Base-by-base conservation (phyloP, 805 yeast genomes). In the Sugiyamaella qingdaonensis region DNA sequence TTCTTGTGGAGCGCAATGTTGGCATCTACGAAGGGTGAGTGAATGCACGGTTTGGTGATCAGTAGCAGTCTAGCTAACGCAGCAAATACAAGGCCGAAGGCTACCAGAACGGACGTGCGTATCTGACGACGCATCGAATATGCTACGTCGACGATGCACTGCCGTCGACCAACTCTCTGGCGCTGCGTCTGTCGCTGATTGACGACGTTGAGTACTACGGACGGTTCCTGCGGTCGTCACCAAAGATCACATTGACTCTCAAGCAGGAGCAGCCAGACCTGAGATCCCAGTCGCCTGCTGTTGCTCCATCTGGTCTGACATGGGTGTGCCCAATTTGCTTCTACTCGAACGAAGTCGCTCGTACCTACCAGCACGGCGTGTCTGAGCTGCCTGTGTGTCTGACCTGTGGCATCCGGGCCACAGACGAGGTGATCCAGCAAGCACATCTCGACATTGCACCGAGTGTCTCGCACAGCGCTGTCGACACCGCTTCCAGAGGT, bases 311-410 rank as follows among this genome's bases (percentile, higher is more conserved):
- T 3, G 46, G 50, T 11, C 55, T 65, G 14, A 71, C 75, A 31
- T 92, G 99, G 99, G 77, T 78, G 1, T 92, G 99, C 66, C 85
- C 86, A n/a, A 91, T 94, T 2, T 92, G 99, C 68, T 80, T 81
- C n/a, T 86, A 75, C 64, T 74, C 83, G 24, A 88, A 89, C 62
- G 68, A 65, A 10, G 59, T 78, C 2, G 64, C 67, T 7, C 58
- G 65, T 8, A 66, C 66, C 11, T 64, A 68, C 18, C 65, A 66
- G 39, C 65, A 56, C 31, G 66, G 61, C 11, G 48, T 57, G 0
- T 58, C 64, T 9, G 64, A 62, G 8, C 56, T 73, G 1, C 84
- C 85, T 0, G 60, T 64, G 0, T 86, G 92, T 65, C 63, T 64
- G 29, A 80, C 79, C 16, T 86, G 92, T 68, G 92, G 92, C 5